Conservation (phyloP, 371 early-diverging fungal species). For the Circinella minor region DNA sequence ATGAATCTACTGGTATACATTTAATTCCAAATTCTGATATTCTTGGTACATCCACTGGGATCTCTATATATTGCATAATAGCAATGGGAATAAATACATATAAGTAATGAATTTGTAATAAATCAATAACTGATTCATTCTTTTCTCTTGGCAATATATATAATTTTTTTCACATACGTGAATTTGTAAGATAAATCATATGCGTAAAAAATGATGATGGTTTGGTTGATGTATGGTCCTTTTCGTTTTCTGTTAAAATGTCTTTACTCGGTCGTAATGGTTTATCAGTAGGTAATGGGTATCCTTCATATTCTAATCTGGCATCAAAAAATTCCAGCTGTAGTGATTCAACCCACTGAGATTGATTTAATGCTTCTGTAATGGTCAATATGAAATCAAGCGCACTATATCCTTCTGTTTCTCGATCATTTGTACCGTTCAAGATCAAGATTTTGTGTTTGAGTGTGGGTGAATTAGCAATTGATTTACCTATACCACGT, state of each 20-base stretch:
- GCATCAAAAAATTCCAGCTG: constrained; percentile 18
- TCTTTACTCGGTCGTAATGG: not conserved
- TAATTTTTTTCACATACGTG: constrained; percentile 28
- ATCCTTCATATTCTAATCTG: constrained; percentile 5
- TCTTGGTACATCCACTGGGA: not conserved
- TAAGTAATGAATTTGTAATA: no score
- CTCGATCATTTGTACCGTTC: constrained; percentile 68
- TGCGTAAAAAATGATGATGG: constrained; percentile 66
- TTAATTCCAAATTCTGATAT: not conserved
- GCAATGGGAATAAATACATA: not conserved
- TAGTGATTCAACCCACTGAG: constrained; percentile 32
- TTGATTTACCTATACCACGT: constrained; percentile 56
- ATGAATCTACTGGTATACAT: not conserved
- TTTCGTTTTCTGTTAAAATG: not conserved
- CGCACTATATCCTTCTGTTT: constrained; percentile 64
- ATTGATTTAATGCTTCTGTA: constrained; percentile 61
- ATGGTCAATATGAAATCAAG: constrained; percentile 68
- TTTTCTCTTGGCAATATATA: no score
- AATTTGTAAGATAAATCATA: constrained; percentile 49
- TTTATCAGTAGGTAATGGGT: constrained; percentile 3
- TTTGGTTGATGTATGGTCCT: constrained; percentile 27
- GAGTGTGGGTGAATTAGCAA: constrained; percentile 51
- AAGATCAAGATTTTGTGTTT: constrained; percentile 64
- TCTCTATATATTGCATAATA: not conserved
- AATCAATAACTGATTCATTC: no score